Percentiles rank a stretch among this genome's conserved stretches.
Conservation (phyloP, 768 basidiomycete genomes). For the Tricholomella constricta region DNA sequence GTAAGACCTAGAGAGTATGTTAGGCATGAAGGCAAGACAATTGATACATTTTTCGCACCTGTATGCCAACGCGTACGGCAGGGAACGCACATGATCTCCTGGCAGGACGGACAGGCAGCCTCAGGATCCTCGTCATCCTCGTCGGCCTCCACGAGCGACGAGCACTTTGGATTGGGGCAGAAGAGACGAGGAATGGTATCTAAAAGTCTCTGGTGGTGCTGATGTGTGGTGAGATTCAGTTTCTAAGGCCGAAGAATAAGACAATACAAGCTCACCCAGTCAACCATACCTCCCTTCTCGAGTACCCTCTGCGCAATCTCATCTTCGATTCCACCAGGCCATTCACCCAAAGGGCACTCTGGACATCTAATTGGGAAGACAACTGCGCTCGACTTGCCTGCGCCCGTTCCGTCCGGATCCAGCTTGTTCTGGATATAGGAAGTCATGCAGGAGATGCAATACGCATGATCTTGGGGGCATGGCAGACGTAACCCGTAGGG, state of each 20-base stretch:
- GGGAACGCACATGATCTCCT: slow-evolving; percentile 32
- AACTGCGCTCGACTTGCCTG: slow-evolving; percentile 24
- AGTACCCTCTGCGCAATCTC: slow-evolving; percentile 33
- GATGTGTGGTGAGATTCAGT: not conserved
- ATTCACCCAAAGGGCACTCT: slow-evolving; percentile 33
- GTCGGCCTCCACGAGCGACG: slow-evolving; percentile 33
- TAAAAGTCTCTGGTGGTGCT: slow-evolving; percentile 38
- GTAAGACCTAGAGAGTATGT: not conserved
- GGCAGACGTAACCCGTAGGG: slow-evolving; percentile 36
- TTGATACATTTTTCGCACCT: slow-evolving; percentile 20
- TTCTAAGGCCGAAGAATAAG: not conserved
- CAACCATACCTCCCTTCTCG: slow-evolving; percentile 32
- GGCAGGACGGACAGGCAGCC: slow-evolving; percentile 36
- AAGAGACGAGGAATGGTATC: slow-evolving; percentile 36
- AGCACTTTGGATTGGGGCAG: slow-evolving; percentile 41
- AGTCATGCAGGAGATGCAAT: slow-evolving; percentile 37
- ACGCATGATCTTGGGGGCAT: slow-evolving; percentile 35
- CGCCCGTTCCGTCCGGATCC: slow-evolving; percentile 32
- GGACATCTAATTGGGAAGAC: slow-evolving; percentile 42
- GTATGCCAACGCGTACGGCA: slow-evolving; percentile 38
- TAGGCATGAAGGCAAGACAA: not conserved
- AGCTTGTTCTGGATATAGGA: slow-evolving; percentile 37
- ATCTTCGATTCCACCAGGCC: slow-evolving; percentile 37
- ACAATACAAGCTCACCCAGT: slow-evolving; percentile 31
- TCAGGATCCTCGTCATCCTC: slow-evolving; percentile 35